Evolutionary conservation across 2,329 filamentous ascomycete genomes (phyloP).

Genomic region (Penicillium concentricum): DNA sequence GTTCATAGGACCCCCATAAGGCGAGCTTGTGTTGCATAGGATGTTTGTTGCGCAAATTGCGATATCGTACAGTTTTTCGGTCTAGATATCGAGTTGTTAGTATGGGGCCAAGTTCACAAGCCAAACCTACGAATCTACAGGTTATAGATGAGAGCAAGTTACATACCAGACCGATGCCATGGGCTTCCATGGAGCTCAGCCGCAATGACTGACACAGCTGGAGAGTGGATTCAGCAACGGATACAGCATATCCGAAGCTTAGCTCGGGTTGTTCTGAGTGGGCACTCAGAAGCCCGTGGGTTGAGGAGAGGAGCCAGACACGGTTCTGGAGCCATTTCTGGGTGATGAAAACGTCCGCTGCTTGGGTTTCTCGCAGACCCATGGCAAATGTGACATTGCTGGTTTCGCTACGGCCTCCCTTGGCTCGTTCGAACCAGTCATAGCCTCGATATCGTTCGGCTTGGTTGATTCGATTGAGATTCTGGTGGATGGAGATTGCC

Average conservation of each 20-base stretch:
- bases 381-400: constrained; percentile 26
- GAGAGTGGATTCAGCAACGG: constrained; percentile 36
- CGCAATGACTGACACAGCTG: constrained; percentile 34
- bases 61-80: constrained; percentile 44
- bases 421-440: constrained; percentile 39
- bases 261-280: constrained; percentile 39
- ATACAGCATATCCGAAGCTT: constrained; percentile 37
- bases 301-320: constrained; percentile 43
- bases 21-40: constrained; percentile 27
- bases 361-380: constrained; percentile 39
- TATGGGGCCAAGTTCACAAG: background rate
- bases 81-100: constrained; percentile 18
- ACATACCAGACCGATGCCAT: constrained; percentile 42
- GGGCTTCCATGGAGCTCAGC: constrained; percentile 43
- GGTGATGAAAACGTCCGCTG: constrained; percentile 44
- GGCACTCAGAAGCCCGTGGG: constrained; percentile 39
- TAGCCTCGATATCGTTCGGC: constrained; percentile 38
- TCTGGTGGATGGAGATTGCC: constrained; percentile 40
- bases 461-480: constrained; percentile 32
- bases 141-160: background rate
- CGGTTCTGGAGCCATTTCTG: constrained; percentile 47
- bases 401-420: constrained; percentile 20
- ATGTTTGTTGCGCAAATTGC: constrained; percentile 33
- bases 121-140: background rate
- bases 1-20: constrained; percentile 17